Evolutionary conservation across 192 early-diverging fungal genomes (phyloP).

Genomic region (Mortierella alpina): DNA sequence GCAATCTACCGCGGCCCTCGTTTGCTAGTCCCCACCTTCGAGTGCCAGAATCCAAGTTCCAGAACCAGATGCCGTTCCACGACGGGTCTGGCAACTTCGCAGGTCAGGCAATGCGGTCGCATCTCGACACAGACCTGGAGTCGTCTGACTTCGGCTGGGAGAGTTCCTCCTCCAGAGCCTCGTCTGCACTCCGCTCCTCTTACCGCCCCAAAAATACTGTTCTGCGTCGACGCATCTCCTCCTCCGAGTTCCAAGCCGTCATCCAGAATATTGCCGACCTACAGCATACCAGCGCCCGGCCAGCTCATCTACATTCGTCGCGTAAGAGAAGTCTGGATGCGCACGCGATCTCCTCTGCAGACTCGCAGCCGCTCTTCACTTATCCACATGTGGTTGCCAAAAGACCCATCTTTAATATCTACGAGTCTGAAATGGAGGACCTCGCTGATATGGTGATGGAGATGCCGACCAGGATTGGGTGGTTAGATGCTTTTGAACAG

Average conservation of each 20-base stretch:
- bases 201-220: background rate
- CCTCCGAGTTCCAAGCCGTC: conserved; percentile 34
- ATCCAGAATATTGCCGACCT: conserved; percentile 44
- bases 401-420: conserved; percentile 44
- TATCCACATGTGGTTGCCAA: conserved; percentile 26
- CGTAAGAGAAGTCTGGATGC: conserved; percentile 14
- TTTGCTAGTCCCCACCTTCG: conserved; percentile 18
- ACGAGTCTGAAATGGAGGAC: conserved; percentile 44
- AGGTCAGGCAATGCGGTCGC: background rate
- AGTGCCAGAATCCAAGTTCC: background rate
- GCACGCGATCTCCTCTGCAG: background rate
- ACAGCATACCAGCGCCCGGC: conserved; percentile 10
- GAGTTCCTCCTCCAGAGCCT: conserved; percentile 21
- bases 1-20: conserved; percentile 30
- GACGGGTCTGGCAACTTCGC: conserved; percentile 48
- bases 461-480: conserved; percentile 14
- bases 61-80: conserved; percentile 50
- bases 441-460: conserved; percentile 33
- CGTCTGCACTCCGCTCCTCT: conserved; percentile 10
- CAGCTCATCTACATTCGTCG: background rate
- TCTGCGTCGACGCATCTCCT: conserved; percentile 21
- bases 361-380: conserved; percentile 15
- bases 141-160: conserved; percentile 24
- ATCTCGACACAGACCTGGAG: conserved; percentile 17
- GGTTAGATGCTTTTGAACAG: conserved; percentile 34